phyloP scores from a whole-genome alignment of 345 rosid species.

The Capsella bursapastoris region DNA sequence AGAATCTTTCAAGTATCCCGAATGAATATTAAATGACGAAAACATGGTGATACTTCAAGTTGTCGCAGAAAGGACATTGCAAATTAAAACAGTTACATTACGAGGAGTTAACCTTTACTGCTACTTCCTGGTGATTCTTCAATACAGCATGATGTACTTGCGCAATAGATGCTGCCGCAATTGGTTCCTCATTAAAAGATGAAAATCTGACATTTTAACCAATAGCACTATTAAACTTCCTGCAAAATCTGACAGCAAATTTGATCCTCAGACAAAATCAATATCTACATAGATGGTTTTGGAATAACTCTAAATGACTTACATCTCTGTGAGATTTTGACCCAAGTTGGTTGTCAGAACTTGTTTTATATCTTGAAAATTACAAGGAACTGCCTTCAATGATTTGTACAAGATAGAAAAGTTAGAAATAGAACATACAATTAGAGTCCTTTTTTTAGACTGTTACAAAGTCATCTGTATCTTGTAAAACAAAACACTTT shows the following conservation, averaged over 20 bases:
- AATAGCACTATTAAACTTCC: neutral
- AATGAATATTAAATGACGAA: conserved; percentile 28
- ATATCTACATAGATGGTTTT: neutral
- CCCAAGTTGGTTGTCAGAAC: conserved; percentile 63
- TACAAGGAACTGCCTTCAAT: conserved; percentile 75
- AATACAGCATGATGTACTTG: conserved; percentile 85
- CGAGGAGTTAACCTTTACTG: conserved; percentile 67
- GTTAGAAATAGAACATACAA: conserved; percentile 29
- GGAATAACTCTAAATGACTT: conserved; percentile 33
- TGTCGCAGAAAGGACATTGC: conserved; percentile 7
- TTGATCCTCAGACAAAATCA: neutral
- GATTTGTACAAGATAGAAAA: conserved; percentile 16
- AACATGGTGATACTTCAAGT: neutral
- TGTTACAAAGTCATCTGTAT: neutral
- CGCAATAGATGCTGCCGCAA: conserved; percentile 96
- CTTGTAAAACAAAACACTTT: neutral
- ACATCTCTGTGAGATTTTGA: conserved; percentile 62
- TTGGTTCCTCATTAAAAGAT: conserved; percentile 83
- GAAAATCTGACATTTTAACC: conserved; percentile 56
- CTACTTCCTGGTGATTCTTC: conserved; percentile 72
- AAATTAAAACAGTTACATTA: conserved; percentile 11
- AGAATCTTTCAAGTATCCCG: conserved; percentile 4
- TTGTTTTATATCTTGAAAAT: conserved; percentile 64
- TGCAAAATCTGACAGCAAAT: neutral
- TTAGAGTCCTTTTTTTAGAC: conserved; percentile 1